Base-by-base conservation (phyloP, 139 green algal species). In the Tetradesmus lagerheimii region DNA sequence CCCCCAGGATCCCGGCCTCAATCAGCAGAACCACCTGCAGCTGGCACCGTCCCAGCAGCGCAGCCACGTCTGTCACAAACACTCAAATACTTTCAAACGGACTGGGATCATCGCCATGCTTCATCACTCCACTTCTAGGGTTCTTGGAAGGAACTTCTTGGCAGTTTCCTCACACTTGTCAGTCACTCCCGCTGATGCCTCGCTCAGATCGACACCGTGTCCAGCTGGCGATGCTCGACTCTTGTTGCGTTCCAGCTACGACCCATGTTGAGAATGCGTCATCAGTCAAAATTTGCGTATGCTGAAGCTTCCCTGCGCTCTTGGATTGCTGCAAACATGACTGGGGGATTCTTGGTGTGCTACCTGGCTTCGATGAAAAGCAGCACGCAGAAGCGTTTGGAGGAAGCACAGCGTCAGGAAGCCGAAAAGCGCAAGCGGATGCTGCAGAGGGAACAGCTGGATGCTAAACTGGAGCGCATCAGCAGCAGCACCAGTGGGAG, bases 401-500 rank as follows among this genome's bases (percentile, higher is more conserved):
- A 81, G 75, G 35, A 81, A n/a, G 1, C 23, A n/a, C 75, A 81
- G 75, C 75, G 35, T 39, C 75, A 81, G 75, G n/a, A 81, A 41
- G n/a, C 35, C n/a, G 35, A 81, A 41, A n/a, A 27, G 75, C 35
- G 35, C 15, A 45, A 81, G 75, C 16, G 35, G 75, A 27, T 47
- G 75, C 75, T 41, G 75, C 75, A 41, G 75, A 41, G 75, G 75
- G 35, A 81, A n/a, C 75, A 81, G 75, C 75, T 47, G 29, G 75
- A 81, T 39, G 35, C 35, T 0, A 39, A 18, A 16, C 75, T 47
- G 35, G 75, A 81, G n/a, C 34, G 75, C 27, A 45, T 39, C 75
- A 81, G 75, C 75, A 81, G 35, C 35, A 81, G 75, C 34, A 81
- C 15, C n/a, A 81, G 75, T 39, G 18, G n/a, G n/a, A n/a, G 35